These are phyloP conservation scores for Wolfiporia cocos DNA, from an alignment of 1,284 basidiomycete species.

Conservation along the genomic window DNA sequence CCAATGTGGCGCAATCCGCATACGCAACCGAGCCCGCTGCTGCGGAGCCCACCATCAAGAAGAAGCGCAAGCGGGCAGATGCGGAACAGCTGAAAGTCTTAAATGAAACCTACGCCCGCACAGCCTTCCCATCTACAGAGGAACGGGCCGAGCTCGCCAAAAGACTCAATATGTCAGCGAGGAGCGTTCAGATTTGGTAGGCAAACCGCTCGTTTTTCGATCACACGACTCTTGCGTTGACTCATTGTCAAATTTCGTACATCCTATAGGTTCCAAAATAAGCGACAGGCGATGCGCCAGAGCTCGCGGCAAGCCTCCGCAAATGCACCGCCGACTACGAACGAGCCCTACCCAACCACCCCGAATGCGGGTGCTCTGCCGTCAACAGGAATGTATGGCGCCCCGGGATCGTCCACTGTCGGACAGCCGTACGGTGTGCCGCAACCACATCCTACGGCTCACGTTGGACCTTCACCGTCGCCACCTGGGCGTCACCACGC, in stretches of 20 bases:
- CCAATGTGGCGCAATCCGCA: slow-evolving; percentile 36
- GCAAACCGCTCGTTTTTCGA: slow-evolving; percentile 18
- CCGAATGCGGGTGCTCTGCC: slow-evolving; percentile 24
- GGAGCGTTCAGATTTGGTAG: slow-evolving; percentile 83
- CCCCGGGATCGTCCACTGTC: slow-evolving; percentile 13
- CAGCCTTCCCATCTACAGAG: slow-evolving; percentile 80
- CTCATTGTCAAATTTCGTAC: too few relatives aligned
- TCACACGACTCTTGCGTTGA: too few relatives aligned
- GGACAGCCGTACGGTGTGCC: slow-evolving; percentile 9
- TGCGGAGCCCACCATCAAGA: slow-evolving; percentile 68
- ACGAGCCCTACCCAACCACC: slow-evolving; percentile 46
- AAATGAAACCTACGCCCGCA: slow-evolving; percentile 73
- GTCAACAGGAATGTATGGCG: slow-evolving; percentile 8
- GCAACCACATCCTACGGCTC: background rate
- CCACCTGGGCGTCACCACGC: slow-evolving; percentile 1
- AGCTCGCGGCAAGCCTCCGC: slow-evolving; percentile 58
- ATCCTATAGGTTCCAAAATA: slow-evolving; percentile 77
- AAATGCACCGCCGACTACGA: slow-evolving; percentile 33
- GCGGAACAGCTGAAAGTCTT: slow-evolving; percentile 71
- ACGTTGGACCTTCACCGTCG: slow-evolving; percentile 3
- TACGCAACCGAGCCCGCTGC: slow-evolving; percentile 24
- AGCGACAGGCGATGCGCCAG: slow-evolving; percentile 74
- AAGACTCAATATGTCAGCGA: slow-evolving; percentile 72
- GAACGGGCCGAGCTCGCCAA: slow-evolving; percentile 73
- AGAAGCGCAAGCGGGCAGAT: slow-evolving; percentile 81